phyloP scores from a whole-genome alignment of 2,329 filamentous ascomycete species.

The Botrytis cinerea region DNA sequence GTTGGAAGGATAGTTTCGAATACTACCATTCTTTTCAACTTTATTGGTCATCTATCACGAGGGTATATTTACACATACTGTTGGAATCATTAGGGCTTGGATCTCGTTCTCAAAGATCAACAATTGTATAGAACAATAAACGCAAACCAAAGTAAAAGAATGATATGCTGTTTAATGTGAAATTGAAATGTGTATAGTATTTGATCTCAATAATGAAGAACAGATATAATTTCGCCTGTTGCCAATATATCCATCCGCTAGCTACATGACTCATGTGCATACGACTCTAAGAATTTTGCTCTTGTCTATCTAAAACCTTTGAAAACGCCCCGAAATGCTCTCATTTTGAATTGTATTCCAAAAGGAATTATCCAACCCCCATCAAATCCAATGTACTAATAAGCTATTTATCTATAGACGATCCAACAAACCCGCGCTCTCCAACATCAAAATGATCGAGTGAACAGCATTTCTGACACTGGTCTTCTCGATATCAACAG shows the following conservation, averaged over 20 bases:
- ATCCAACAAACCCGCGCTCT: slow-evolving; percentile 87
- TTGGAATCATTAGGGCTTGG: no score
- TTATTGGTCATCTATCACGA: no score
- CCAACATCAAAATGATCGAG: slow-evolving; percentile 91
- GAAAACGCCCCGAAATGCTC: slow-evolving; percentile 6
- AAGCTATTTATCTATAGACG: slow-evolving; percentile 42
- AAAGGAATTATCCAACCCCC: neutral
- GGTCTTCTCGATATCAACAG: slow-evolving; percentile 82
- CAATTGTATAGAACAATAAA: no score
- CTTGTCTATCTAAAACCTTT: slow-evolving; percentile 4
- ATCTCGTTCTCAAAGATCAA: no score
- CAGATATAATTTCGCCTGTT: neutral
- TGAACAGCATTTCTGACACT: slow-evolving; percentile 91
- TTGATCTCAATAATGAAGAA: neutral
- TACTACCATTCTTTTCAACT: no score
- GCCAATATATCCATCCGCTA: neutral
- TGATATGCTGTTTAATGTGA: neutral
- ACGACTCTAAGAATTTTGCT: slow-evolving; percentile 5
- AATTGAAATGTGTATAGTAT: neutral
- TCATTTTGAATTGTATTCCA: neutral
- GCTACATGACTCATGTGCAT: neutral
- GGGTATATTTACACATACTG: no score
- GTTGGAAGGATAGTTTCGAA: no score
- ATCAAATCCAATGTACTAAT: slow-evolving; percentile 16
- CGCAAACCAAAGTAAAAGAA: no score